These are phyloP conservation scores for Aspergillus saccharolyticus DNA, from an alignment of 495 filamentous ascomycete species.

Conservation along the genomic window DNA sequence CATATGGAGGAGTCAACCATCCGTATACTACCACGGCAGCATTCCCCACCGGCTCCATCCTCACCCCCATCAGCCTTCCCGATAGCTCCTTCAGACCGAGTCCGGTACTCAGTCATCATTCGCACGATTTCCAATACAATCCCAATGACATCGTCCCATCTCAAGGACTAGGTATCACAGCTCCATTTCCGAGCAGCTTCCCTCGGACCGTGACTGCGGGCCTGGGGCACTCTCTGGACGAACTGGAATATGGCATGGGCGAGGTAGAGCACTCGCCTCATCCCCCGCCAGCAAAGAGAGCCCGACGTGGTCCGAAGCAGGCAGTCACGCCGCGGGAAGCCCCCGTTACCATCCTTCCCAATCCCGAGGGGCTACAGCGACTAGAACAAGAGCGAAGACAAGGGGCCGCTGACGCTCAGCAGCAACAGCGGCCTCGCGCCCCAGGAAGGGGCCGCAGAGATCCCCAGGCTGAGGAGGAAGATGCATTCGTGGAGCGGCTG, in stretches of 20 bases:
- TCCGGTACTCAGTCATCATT: constrained; percentile 37
- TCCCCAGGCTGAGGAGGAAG: constrained; percentile 58
- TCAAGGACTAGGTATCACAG: constrained; percentile 39
- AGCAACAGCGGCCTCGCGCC: constrained; percentile 35
- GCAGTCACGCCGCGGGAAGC: constrained; percentile 24
- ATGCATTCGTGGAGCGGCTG: constrained; percentile 59
- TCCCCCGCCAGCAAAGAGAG: constrained; percentile 25
- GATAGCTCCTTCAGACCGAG: constrained; percentile 36
- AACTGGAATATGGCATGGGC: constrained; percentile 18
- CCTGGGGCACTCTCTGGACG: constrained; percentile 23
- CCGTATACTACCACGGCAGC: constrained; percentile 33
- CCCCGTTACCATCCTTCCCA: constrained; percentile 35
- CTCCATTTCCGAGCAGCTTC: constrained; percentile 32
- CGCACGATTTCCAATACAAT: constrained; percentile 35
- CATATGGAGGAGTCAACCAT: constrained; percentile 25
- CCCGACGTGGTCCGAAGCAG: constrained; percentile 22
- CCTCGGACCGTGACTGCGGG: constrained; percentile 23
- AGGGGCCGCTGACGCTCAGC: constrained; percentile 19
- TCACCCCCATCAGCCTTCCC: constrained; percentile 40
- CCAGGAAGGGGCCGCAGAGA: constrained; percentile 39
- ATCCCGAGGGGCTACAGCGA: constrained; percentile 36
- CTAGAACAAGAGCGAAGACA: constrained; percentile 33
- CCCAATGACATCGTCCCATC: constrained; percentile 25
- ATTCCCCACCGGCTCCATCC: constrained; percentile 23
- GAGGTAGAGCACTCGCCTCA: constrained; percentile 27